Base-by-base conservation (phyloP, 2,329 filamentous ascomycete genomes). In the Fusarium sp. region DNA sequence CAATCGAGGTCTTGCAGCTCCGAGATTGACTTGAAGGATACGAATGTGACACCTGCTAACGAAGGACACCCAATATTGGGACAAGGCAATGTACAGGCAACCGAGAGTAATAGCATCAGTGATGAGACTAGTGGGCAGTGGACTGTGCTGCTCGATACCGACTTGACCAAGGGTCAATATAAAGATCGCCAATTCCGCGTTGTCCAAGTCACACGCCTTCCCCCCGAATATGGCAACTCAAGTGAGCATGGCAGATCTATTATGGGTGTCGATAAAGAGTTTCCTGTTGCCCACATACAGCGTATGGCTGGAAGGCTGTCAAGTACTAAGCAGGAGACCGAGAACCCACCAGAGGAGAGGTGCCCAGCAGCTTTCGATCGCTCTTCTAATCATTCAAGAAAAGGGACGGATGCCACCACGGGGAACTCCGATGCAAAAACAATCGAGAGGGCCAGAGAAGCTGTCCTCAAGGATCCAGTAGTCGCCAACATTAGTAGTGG, bases 401-500 rank as follows among this genome's bases (percentile, higher is more conserved):
- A 41, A 29, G 49, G n/a, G 20, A 33, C 38, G 8, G 10, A 13
- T 20, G 16, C 15, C 8, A 3, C 12, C 13, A 44, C n/a, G 20
- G 16, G 13, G 9, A 47, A 11, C 21, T 15, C 16, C 18, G 18
- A 49, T 15, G 11, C 21, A 10, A 26, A 48, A n/a, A 46, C 11
- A 8, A 23, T 61, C 13, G 41, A 43, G 16, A 63, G 38, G 28
- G 66, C 68, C 21, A 62, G 63, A 31, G 43, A 66, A 13, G 68
- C 69, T n/a, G 61, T 73, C 7, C 24, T 70, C 6, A 47, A 60
- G 15, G 68, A 70, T n/a, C 60, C 63, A n/a, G 68, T 70, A 12
- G 57, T 73, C 23, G 53, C 63, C 21, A 42, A 50, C 35, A 44
- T 70, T 28, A 44, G 70, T n/a, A 46, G 11, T 37, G 29, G 31